These are phyloP conservation scores for Aspergillus olivimuriae DNA, from an alignment of 495 filamentous ascomycete species.

Conservation along the genomic window DNA sequence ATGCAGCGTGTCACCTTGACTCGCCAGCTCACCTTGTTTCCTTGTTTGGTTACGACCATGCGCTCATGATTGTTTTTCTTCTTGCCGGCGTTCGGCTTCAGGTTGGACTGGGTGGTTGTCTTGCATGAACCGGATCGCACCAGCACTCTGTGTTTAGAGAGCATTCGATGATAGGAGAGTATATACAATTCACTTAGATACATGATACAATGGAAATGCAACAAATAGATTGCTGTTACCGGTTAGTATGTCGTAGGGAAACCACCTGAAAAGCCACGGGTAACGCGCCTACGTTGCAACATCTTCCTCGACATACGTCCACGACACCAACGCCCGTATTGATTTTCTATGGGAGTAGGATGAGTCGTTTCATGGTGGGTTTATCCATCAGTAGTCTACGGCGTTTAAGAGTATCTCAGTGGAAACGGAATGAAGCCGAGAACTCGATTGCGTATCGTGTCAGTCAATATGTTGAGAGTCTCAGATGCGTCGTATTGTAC, in stretches of 20 bases:
- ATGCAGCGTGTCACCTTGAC: too few relatives aligned
- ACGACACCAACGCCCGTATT: constrained; percentile 20
- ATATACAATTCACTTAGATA: neutral
- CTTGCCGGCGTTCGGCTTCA: neutral
- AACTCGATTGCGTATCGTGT: neutral
- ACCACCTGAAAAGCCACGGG: constrained; percentile 16
- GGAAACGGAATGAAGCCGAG: neutral
- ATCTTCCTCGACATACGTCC: too few relatives aligned
- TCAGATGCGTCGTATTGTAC: too few relatives aligned
- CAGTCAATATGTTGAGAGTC: constrained; percentile 5
- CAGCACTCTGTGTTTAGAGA: too few relatives aligned
- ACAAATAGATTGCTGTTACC: neutral
- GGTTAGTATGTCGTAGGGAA: neutral
- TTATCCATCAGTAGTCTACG: constrained; percentile 7
- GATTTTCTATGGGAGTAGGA: constrained; percentile 9
- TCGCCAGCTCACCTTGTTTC: too few relatives aligned
- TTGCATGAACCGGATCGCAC: too few relatives aligned
- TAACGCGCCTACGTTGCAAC: constrained; percentile 15
- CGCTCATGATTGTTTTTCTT: neutral
- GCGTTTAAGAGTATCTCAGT: constrained; percentile 3
- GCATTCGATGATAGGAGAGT: neutral
- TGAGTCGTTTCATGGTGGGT: constrained; percentile 2
- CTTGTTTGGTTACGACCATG: neutral
- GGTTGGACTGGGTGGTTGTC: neutral
- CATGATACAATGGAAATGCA: neutral